Evolutionary conservation across 2,329 filamentous ascomycete genomes (phyloP), one percentile per base, ranked within the genome.

Genomic region (Huntiella abstrusa): DNA sequence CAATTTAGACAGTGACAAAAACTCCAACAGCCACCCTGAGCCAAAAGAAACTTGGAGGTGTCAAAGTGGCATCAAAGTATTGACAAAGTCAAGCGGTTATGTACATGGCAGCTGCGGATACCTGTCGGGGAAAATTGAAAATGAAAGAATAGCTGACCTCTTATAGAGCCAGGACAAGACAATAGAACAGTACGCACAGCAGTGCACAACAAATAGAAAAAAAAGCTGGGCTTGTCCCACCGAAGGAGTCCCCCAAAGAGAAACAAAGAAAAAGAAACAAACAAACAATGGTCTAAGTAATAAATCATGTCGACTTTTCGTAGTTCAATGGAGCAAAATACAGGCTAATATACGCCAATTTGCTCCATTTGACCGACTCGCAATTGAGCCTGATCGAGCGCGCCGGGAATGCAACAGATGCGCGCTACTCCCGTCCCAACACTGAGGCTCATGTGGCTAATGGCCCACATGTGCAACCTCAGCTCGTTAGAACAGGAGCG

Each of bases 321-420:
- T 49, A 33, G 32, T 15, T 16, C 16, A 37, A 45, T 19, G 34
- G 16, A 28, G 42, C 33, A 45, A 40, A 38, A 13, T 6, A 39
- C 17, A 36, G 46, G 37, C 19, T 22, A 15, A 43, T 22, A 41
- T 43, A 22, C 11, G 41, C 33, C 39, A 22, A 37, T 33, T 13
- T 28, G 22, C 22, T 28, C 22, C 22, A 28, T 28, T 28, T 8
- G 22, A 28, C 22, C 22, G 22, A 28, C 22, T 28, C 22, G 7
- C 4, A 10, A 7, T 8, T 28, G 22, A 28, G 22, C 22, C 22
- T 28, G 22, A 10, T 28, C 22, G 22, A 28, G 22, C 22, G 22
- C 22, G 22, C 22, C 22, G 10, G 6, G 22, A 10, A 28, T 28
- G 7, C 22, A 28, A 28, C 22, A 28, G 2, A 10, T 28, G 22